Evolutionary conservation across 805 yeast genomes (phyloP).

Genomic region (Kodamaea hsintzibuensis): DNA sequence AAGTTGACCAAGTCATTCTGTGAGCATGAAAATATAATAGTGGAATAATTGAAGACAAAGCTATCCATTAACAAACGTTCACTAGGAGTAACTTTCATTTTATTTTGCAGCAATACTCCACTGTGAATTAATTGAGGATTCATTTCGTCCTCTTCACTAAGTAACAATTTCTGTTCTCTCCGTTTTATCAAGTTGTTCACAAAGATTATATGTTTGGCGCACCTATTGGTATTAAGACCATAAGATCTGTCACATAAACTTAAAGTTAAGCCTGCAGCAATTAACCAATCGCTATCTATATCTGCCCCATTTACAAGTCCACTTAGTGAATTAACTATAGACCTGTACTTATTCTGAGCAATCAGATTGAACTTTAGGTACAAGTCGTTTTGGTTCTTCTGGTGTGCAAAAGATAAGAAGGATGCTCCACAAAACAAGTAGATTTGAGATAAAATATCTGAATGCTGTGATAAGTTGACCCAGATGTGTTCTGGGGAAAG

Average conservation of each 20-base stretch:
- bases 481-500: constrained; percentile 17
- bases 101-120: background rate
- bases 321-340: constrained; percentile 8
- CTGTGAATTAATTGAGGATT: background rate
- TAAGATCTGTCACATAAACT: constrained; percentile 40
- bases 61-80: constrained; percentile 46
- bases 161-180: constrained; percentile 10
- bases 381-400: constrained; percentile 2
- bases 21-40: constrained; percentile 37
- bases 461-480: constrained; percentile 60
- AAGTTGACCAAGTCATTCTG: constrained; percentile 24
- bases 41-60: constrained; percentile 43
- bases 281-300: constrained; percentile 40
- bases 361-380: constrained; percentile 10
- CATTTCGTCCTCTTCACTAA: background rate
- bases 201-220: constrained; percentile 33
- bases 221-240: constrained; percentile 23
- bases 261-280: constrained; percentile 39
- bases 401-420: constrained; percentile 15
- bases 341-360: constrained; percentile 12
- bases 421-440: constrained; percentile 19
- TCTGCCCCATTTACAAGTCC: constrained; percentile 21
- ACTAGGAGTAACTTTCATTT: constrained; percentile 14
- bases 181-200: constrained; percentile 35
- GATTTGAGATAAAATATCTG: constrained; percentile 51